Evolutionary conservation across 1,284 basidiomycete genomes (phyloP).

Genomic region (Rhodotorula sp.): DNA sequence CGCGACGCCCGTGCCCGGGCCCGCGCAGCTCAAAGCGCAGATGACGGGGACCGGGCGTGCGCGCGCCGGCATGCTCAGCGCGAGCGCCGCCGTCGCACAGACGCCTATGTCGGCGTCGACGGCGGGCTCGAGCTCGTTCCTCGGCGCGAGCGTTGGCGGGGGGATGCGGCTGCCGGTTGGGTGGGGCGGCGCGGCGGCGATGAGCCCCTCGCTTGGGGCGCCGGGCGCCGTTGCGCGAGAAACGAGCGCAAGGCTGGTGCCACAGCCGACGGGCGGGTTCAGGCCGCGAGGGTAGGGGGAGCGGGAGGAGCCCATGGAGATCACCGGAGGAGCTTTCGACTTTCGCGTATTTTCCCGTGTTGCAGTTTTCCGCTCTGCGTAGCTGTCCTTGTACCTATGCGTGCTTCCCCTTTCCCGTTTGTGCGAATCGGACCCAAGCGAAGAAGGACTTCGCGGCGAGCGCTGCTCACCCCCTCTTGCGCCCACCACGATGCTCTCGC

Average conservation of each 20-base stretch:
- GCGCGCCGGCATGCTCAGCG: background rate
- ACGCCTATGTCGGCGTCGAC: background rate
- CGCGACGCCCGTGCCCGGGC: background rate
- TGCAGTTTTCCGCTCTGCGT: background rate
- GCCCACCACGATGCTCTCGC: slow-evolving; percentile 2
- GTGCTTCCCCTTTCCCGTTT: background rate
- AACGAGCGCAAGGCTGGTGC: background rate
- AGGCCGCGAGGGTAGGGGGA: background rate
- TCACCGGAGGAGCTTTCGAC: background rate
- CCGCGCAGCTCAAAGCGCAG: slow-evolving; percentile 12
- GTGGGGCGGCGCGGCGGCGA: slow-evolving; percentile 17
- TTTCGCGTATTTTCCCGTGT: background rate
- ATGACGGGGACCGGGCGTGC: slow-evolving; percentile 1
- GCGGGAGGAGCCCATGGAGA: background rate
- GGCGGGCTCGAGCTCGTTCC: background rate
- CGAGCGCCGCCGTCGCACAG: background rate
- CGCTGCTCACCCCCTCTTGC: background rate
- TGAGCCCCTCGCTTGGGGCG: background rate
- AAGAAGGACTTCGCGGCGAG: background rate
- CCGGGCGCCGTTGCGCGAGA: background rate
- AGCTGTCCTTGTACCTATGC: background rate
- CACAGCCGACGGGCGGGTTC: slow-evolving; percentile 20
- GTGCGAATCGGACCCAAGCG: background rate
- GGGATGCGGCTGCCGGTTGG: slow-evolving; percentile 36
- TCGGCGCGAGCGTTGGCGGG: background rate